Conservation (phyloP, 768 basidiomycete species). For the Russula virescens region DNA sequence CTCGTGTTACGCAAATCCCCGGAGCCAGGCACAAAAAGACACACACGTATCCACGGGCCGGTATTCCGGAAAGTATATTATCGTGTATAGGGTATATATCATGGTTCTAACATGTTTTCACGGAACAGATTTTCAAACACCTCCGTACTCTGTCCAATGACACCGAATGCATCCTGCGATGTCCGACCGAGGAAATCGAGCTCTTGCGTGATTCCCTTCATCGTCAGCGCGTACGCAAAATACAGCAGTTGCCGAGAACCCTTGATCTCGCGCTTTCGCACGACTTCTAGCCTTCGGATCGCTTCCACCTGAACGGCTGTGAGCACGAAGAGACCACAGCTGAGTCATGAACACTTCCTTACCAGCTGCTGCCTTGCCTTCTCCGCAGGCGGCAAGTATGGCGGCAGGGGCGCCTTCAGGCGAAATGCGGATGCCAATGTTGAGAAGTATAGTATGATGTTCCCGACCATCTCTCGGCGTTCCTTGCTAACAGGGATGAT, state of each 20-base stretch:
- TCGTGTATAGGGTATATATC: neutral
- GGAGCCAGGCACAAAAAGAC: no score
- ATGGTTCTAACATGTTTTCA: conserved; percentile 12
- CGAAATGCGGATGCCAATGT: conserved; percentile 73
- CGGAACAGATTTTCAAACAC: conserved; percentile 79
- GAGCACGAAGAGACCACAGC: neutral
- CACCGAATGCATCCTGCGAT: conserved; percentile 87
- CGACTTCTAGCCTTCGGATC: conserved; percentile 79
- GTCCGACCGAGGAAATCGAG: conserved; percentile 76
- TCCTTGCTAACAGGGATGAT: conserved; percentile 87
- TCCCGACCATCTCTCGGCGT: conserved; percentile 91
- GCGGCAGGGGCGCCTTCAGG: conserved; percentile 89
- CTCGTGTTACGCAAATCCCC: no score
- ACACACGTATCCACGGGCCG: neutral
- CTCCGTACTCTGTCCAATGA: conserved; percentile 74
- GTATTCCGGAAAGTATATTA: neutral
- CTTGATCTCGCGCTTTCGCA: conserved; percentile 75
- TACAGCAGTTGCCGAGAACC: conserved; percentile 84
- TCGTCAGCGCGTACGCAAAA: conserved; percentile 89
- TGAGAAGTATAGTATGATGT: conserved; percentile 87
- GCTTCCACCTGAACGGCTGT: conserved; percentile 56
- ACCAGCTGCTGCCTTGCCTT: conserved; percentile 75
- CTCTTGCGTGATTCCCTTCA: conserved; percentile 91
- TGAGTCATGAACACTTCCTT: conserved; percentile 20
- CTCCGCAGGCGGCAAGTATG: conserved; percentile 92